phyloP scores from a whole-genome alignment of 164 flowering plant genomes.

The Tetracentron sinense region DNA sequence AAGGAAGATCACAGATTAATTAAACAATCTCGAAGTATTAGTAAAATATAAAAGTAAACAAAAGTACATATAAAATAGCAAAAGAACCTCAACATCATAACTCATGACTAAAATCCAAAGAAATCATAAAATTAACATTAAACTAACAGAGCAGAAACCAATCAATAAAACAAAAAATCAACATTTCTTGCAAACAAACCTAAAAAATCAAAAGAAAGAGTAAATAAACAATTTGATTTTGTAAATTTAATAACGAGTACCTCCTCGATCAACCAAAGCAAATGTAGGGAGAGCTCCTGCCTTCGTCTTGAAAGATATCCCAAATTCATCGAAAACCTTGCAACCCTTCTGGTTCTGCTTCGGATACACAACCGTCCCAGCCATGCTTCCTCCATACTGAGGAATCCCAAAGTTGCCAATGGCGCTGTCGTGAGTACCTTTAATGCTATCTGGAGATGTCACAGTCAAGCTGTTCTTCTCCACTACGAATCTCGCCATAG shows the following conservation, averaged over 20 bases:
- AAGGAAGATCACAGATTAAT: too few relatives aligned
- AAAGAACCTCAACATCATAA: too few relatives aligned
- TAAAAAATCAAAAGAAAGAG: not conserved
- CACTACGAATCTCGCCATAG: conserved; percentile 60
- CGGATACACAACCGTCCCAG: conserved; percentile 71
- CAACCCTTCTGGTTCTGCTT: conserved; percentile 75
- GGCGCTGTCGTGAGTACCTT: conserved; percentile 78
- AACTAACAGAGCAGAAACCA: too few relatives aligned
- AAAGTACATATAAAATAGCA: too few relatives aligned
- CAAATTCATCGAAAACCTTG: conserved; percentile 48
- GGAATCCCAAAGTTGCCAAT: conserved; percentile 95
- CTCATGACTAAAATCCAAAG: too few relatives aligned
- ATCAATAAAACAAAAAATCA: too few relatives aligned
- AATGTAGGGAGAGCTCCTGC: conserved; percentile 79
- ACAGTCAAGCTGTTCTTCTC: conserved; percentile 91
- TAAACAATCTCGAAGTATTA: too few relatives aligned
- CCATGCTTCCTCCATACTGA: conserved; percentile 92
- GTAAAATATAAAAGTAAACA: too few relatives aligned
- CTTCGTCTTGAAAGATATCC: conserved; percentile 54
- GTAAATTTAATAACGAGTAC: conserved; percentile 25
- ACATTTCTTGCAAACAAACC: not conserved
- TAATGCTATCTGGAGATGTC: conserved; percentile 68
- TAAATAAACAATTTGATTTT: not conserved
- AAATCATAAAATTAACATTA: too few relatives aligned
- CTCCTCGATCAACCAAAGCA: conserved; percentile 90